Evolutionary conservation across 2,329 filamentous ascomycete genomes (phyloP).

Genomic region (Tolypocladium inflatum): DNA sequence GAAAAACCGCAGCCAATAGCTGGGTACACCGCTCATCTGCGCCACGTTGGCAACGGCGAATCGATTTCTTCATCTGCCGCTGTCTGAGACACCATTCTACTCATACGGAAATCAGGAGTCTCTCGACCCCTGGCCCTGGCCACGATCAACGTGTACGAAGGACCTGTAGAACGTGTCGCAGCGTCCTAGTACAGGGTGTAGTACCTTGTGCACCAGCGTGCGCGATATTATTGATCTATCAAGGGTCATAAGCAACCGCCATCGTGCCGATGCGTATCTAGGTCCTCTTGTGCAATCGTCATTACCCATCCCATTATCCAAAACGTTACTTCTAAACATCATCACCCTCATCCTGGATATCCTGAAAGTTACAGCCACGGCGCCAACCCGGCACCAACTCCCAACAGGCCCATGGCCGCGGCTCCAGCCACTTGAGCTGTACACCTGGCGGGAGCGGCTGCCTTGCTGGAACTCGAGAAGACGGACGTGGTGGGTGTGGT

Average conservation of each 20-base stretch:
- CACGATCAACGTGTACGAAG: background rate
- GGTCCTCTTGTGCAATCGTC: background rate
- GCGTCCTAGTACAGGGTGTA: background rate
- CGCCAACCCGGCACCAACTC: slow-evolving; percentile 18
- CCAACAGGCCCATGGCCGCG: slow-evolving; percentile 16
- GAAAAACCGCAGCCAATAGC: background rate
- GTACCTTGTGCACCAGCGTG: background rate
- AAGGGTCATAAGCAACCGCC: too few species aligned
- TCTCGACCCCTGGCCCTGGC: background rate
- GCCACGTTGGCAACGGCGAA: background rate
- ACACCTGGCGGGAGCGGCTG: slow-evolving; percentile 9
- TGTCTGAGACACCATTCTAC: background rate
- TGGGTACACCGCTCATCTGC: background rate
- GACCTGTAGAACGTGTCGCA: background rate
- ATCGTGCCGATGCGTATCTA: background rate
- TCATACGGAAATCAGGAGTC: too few species aligned
- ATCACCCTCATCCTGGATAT: background rate
- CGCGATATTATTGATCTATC: background rate
- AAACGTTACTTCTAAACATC: background rate
- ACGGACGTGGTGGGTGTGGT: slow-evolving; percentile 9
- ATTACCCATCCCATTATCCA: background rate
- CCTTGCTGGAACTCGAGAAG: slow-evolving; percentile 13
- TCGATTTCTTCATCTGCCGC: background rate
- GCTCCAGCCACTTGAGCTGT: slow-evolving; percentile 17
- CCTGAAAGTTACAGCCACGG: slow-evolving; percentile 1